Percentiles rank a stretch among this genome's conserved stretches.
Conservation (phyloP, 305 asterid species). For the Fraxinus velutina region DNA sequence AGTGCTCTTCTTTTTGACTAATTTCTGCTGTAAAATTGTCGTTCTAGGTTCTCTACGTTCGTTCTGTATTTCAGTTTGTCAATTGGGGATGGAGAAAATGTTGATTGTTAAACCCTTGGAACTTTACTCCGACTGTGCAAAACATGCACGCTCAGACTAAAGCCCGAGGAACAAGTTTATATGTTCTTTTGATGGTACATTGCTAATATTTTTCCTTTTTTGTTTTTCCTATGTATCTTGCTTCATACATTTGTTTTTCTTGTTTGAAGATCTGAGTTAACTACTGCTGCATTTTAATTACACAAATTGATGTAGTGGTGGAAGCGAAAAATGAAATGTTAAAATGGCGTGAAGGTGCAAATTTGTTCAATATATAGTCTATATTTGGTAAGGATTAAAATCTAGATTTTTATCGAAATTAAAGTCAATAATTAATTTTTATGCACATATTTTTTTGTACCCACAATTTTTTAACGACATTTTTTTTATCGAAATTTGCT, state of each 20-base stretch:
- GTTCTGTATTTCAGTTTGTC: background rate
- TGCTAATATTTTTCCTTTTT: background rate
- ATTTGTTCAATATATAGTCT: background rate
- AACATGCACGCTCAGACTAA: background rate
- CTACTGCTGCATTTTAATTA: background rate
- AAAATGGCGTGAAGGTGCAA: background rate
- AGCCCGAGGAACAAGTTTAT: background rate
- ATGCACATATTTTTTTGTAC: background rate
- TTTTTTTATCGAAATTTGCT: too few species aligned
- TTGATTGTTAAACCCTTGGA: background rate
- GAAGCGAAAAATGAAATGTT: background rate
- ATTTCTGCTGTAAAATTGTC: background rate
- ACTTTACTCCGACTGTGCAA: background rate
- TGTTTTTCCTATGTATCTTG: background rate
- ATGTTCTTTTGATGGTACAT: background rate
- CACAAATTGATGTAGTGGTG: background rate
- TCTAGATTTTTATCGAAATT: too few species aligned
- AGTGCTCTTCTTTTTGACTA: background rate
- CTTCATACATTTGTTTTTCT: background rate
- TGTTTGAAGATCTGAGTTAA: background rate
- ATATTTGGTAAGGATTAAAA: background rate
- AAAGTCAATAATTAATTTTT: background rate
- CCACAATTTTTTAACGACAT: background rate
- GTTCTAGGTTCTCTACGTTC: background rate
- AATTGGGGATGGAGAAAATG: background rate